Percentiles rank a stretch among this genome's conserved stretches.
Evolutionary conservation across 352 stramenopile species (phyloP).

Genomic region (Pythium oligandrum): DNA sequence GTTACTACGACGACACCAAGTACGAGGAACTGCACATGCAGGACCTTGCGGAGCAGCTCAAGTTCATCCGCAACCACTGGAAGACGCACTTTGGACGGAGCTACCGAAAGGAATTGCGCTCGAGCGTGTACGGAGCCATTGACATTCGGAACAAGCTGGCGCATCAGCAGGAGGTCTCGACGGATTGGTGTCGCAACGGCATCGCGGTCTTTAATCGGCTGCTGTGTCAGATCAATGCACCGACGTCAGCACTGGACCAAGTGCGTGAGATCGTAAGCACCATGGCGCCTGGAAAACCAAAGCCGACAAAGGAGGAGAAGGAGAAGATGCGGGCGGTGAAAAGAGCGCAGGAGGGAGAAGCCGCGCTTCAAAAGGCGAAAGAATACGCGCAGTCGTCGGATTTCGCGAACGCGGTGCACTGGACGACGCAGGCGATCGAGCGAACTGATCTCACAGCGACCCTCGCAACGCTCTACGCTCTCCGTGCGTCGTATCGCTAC

Average conservation of each 20-base stretch:
- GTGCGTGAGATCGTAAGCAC: conserved; percentile 25
- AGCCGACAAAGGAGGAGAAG: not conserved
- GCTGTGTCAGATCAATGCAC: conserved; percentile 28
- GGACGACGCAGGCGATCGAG: conserved; percentile 26
- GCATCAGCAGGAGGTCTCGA: conserved; percentile 26
- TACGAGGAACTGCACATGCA: conserved; percentile 2
- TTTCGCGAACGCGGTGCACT: conserved; percentile 26
- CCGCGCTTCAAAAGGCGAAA: conserved; percentile 21
- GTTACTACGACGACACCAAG: not conserved
- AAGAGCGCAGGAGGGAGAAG: conserved; percentile 1
- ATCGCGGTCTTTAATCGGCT: conserved; percentile 31
- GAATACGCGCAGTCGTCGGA: conserved; percentile 8
- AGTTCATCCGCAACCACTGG: conserved; percentile 34
- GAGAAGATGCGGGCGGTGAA: conserved; percentile 19
- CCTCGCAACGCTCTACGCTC: conserved; percentile 16
- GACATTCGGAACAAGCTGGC: conserved; percentile 34
- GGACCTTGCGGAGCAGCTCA: conserved; percentile 22
- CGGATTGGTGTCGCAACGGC: conserved; percentile 21
- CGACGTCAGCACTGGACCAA: conserved; percentile 20
- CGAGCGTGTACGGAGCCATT: conserved; percentile 25
- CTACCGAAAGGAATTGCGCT: conserved; percentile 17
- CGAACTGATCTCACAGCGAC: conserved; percentile 20
- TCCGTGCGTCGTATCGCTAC: conserved; percentile 29
- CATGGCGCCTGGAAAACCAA: conserved; percentile 1
- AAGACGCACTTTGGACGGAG: conserved; percentile 26